Base-by-base conservation (phyloP, 768 basidiomycete genomes). In the Astraeus odoratus region DNA sequence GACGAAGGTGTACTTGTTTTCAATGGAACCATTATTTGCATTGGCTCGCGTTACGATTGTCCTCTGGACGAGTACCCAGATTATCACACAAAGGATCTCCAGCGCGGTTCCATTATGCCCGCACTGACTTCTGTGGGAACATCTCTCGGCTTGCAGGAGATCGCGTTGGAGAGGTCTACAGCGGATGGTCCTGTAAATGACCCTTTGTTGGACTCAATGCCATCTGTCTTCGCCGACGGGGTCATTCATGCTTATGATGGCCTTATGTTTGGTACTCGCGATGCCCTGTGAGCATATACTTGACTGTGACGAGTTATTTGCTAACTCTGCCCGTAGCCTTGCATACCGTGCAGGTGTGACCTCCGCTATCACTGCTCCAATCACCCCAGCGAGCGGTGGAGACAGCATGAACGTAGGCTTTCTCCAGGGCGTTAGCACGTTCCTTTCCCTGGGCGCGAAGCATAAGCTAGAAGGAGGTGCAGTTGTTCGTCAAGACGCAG, bases 291-390 rank as follows among this genome's bases (percentile, higher is more conserved):
- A 51, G 76, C 63, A n/a, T 36, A 4, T 20, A 18, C 16, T 16
- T 6, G 10, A 18, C 16, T 18, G 20, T 16, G 10, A 12, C 10
- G 10, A 6, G 16, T 16, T n/a, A 36, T 18, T 18, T 16, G 5
- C 35, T 36, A 10, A 36, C 10, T 5, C n/a, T 16, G 5, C 9
- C 35, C 45, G n/a, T 52, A 91, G 87, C 31, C 69, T 86, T 36
- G 82, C 81, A 1, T 83, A 84, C 48, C 74, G 74, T 22, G 60
- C 72, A 10, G 85, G 85, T 8, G 83, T 85, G 5, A 82, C 82
- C 0, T 67, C 66, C 1, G 81, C 72, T 6, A 70, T 88, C 39
- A 73, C 76, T 8, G 71, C 77, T 10, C 85, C 84, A 3, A 68
- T 57, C 39, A 71, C 75, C 34, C 16, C 35, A 8, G 35, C 15